A percentile compares a stretch with the other conserved stretches of the same genome.
Conservation (phyloP, 208 protist species). For the Crithidia thermophila region DNA sequence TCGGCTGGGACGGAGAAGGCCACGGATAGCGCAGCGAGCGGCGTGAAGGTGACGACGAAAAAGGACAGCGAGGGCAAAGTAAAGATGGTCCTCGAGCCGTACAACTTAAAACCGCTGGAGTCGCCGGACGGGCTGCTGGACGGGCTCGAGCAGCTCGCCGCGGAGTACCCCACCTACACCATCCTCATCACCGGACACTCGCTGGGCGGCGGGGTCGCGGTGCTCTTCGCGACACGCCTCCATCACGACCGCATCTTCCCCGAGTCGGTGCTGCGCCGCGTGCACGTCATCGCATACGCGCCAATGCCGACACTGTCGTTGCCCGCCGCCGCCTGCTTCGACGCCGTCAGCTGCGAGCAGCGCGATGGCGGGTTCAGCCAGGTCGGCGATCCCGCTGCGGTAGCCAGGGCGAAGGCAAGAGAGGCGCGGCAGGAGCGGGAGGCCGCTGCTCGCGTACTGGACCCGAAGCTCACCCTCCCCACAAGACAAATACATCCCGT, state of each 20-base stretch:
- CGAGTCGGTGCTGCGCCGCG: constrained; percentile 32
- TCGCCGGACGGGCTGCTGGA: constrained; percentile 40
- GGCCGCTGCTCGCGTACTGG: not conserved
- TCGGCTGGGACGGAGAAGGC: not conserved
- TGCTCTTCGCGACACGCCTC: constrained; percentile 64
- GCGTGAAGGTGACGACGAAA: not conserved
- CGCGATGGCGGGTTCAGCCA: constrained; percentile 11
- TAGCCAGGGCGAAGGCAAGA: not conserved
- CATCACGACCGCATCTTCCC: constrained; percentile 30
- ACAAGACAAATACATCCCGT: too few relatives aligned
- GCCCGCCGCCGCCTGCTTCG: constrained; percentile 42
- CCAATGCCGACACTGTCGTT: constrained; percentile 68
- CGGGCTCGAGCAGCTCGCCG: constrained; percentile 37
- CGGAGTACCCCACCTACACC: constrained; percentile 44
- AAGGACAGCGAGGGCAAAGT: not conserved
- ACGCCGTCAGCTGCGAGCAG: constrained; percentile 27
- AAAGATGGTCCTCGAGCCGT: constrained; percentile 11
- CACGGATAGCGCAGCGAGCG: too few relatives aligned
- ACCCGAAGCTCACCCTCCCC: not conserved
- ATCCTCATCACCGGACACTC: constrained; percentile 75
- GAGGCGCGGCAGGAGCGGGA: not conserved
- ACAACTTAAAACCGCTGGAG: constrained; percentile 19
- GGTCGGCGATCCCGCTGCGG: not conserved
- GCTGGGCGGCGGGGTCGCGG: constrained; percentile 65
- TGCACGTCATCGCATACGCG: constrained; percentile 61